These are phyloP conservation scores for Capronia americana DNA, from an alignment of 2,329 filamentous ascomycete genomes.

Conservation along the genomic window DNA sequence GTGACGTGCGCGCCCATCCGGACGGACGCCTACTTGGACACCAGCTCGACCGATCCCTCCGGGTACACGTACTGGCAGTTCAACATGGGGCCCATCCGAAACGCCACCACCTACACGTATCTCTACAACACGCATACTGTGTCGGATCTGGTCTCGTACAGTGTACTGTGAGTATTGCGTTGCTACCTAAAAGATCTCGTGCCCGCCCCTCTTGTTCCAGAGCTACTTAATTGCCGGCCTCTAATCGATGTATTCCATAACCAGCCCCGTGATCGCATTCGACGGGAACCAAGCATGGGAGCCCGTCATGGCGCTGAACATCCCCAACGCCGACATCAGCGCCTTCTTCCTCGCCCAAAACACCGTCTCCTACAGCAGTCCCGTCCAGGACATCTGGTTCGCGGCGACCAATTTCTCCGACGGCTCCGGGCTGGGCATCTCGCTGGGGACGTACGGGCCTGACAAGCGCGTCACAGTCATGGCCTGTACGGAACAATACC, in stretches of 20 bases:
- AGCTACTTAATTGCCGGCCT: too few relatives aligned
- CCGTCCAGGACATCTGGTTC: slow-evolving; percentile 3
- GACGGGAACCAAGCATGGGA: slow-evolving; percentile 7
- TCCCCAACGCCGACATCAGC: slow-evolving; percentile 10
- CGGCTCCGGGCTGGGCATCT: background rate
- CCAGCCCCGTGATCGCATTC: background rate
- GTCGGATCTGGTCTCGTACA: slow-evolving; percentile 1
- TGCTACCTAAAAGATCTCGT: too few relatives aligned
- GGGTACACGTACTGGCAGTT: slow-evolving; percentile 1
- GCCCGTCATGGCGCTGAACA: slow-evolving; percentile 3
- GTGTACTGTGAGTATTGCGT: background rate
- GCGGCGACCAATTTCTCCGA: slow-evolving; percentile 4
- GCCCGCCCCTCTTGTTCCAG: too few relatives aligned
- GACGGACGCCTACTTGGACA: background rate
- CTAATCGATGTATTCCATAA: background rate
- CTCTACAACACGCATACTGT: slow-evolving; percentile 10
- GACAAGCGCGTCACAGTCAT: background rate
- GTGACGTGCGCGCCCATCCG: slow-evolving; percentile 10
- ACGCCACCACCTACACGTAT: slow-evolving; percentile 4
- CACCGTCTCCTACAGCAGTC: slow-evolving; percentile 1
- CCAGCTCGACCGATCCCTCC: background rate
- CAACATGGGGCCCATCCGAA: background rate
- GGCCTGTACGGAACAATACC: slow-evolving; percentile 7
- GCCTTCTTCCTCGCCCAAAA: slow-evolving; percentile 8
- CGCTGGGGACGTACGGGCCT: background rate